Evolutionary conservation across 2,329 filamentous ascomycete genomes (phyloP), one percentile per base, ranked within the genome.

Genomic region (Beauveria sp.): DNA sequence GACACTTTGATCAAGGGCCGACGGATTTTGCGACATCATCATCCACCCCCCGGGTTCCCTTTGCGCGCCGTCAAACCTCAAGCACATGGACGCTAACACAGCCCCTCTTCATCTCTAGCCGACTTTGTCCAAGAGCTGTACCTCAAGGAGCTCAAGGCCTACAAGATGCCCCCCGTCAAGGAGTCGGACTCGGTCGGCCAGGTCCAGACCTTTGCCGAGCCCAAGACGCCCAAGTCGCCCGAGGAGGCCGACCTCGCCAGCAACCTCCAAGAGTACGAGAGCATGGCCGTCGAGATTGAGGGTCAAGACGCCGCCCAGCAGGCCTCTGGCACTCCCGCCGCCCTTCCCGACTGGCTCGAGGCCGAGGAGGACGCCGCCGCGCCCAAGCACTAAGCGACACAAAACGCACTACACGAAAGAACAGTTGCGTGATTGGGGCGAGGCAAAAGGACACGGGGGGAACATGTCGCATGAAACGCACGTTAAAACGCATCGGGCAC

Each of bases 101-200:
- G 28, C 62, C 20, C 20, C 12, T 46, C n/a, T 49, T 45, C 4
- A 12, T 40, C 28, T 57, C 67, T 74, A 98, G 95, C 91, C 86
- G 95, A 99, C 78, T 87, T 96, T 72, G 91, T 99, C 71, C 95
- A 98, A 80, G 93, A 98, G 76, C 86, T 99, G 74, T 99, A 99
- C 84, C 87, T 99, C 70, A 89, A 88, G 77, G 93, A 98, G 80
- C 87, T 99, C 75, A 95, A 93, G 81, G 86, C 87, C 79, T 98
- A 96, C 89, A 98, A 98, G 86, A 81, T 88, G 66, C 82, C 90
- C 62, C 81, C 86, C 68, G 75, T 93, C 80, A 96, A 97, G 84
- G 83, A 91, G 66, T 85, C 86, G 71, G 95, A 98, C 74, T 82
- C 93, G 74, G 88, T 93, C 70, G 93, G 91, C 74, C 89, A 96